These are phyloP conservation scores for Platismatia glauca DNA, from an alignment of 495 filamentous ascomycete genomes.

Conservation along the genomic window DNA sequence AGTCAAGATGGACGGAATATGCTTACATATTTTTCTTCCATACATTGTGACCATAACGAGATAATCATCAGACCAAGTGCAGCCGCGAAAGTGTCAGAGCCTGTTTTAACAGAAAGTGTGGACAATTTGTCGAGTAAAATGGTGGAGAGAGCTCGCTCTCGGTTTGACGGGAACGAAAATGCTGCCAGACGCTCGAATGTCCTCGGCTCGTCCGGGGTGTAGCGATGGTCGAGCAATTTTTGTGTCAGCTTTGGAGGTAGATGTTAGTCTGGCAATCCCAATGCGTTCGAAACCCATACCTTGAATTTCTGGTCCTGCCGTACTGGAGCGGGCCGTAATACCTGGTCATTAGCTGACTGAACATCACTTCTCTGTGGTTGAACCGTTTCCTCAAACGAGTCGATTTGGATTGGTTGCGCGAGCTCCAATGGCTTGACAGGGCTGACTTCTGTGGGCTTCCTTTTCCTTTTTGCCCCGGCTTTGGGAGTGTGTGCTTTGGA, in stretches of 20 bases:
- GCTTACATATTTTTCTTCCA: constrained; percentile 48
- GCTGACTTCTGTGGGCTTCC: constrained; percentile 45
- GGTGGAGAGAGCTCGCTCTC: constrained; percentile 44
- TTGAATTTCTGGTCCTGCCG: constrained; percentile 15
- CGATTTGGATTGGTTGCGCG: constrained; percentile 27
- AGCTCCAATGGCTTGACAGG: constrained; percentile 45
- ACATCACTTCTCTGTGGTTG: background rate
- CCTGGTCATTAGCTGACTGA: background rate
- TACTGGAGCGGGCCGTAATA: background rate
- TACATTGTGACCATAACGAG: constrained; percentile 52
- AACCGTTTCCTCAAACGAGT: constrained; percentile 4
- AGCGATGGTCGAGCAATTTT: constrained; percentile 49
- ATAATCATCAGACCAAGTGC: constrained; percentile 47
- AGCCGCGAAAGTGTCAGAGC: constrained; percentile 39
- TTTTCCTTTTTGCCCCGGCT: constrained; percentile 53
- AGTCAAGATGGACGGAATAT: background rate
- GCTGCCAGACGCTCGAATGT: constrained; percentile 46
- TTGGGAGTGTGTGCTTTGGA: constrained; percentile 51
- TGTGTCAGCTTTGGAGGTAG: constrained; percentile 39
- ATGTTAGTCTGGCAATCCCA: background rate
- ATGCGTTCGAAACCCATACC: background rate
- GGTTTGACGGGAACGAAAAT: constrained; percentile 47
- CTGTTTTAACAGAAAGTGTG: constrained; percentile 24
- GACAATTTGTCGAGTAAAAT: constrained; percentile 48
- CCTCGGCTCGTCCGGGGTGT: constrained; percentile 37